Evolutionary conservation across 108 stramenopile species (phyloP).

Genomic region (Aurantiochytrium sp.): DNA sequence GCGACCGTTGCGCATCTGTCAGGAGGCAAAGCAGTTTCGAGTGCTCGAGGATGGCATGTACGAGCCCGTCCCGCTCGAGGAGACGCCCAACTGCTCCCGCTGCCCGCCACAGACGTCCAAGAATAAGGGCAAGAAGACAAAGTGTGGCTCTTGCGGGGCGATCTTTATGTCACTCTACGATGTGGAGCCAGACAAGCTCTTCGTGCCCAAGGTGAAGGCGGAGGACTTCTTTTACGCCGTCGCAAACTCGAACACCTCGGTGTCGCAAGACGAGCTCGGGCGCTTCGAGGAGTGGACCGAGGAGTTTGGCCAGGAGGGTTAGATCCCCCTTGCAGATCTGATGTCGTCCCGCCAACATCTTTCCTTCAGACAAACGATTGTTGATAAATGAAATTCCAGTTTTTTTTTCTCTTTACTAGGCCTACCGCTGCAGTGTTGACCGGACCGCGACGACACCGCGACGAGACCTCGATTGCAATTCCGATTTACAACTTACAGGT

Average conservation of each 20-base stretch:
- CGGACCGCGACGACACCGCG: too few species aligned
- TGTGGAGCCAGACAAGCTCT: slow-evolving; percentile 66
- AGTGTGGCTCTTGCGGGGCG: slow-evolving; percentile 77
- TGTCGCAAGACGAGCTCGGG: slow-evolving; percentile 82
- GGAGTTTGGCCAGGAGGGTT: slow-evolving; percentile 92
- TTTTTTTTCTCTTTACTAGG: too few species aligned
- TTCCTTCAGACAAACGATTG: too few species aligned
- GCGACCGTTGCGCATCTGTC: slow-evolving; percentile 90
- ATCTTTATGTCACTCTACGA: slow-evolving; percentile 85
- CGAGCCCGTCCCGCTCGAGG: neutral
- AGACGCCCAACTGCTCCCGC: slow-evolving; percentile 79
- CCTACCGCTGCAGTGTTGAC: too few species aligned
- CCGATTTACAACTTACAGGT: too few species aligned
- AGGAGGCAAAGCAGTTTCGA: slow-evolving; percentile 82
- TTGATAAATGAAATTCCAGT: too few species aligned
- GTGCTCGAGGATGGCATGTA: neutral
- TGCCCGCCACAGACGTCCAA: slow-evolving; percentile 60
- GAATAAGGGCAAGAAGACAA: slow-evolving; percentile 60
- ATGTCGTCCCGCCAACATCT: too few species aligned
- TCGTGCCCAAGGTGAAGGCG: slow-evolving; percentile 43
- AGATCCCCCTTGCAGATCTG: neutral
- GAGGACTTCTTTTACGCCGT: slow-evolving; percentile 51
- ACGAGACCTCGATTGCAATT: too few species aligned
- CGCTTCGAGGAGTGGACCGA: slow-evolving; percentile 89
- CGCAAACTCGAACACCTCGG: slow-evolving; percentile 57